A percentile compares a stretch with the other conserved stretches of the same genome.
phyloP scores from a whole-genome alignment of 148 eudicot species.

The Tetragonia tetragonoides region DNA sequence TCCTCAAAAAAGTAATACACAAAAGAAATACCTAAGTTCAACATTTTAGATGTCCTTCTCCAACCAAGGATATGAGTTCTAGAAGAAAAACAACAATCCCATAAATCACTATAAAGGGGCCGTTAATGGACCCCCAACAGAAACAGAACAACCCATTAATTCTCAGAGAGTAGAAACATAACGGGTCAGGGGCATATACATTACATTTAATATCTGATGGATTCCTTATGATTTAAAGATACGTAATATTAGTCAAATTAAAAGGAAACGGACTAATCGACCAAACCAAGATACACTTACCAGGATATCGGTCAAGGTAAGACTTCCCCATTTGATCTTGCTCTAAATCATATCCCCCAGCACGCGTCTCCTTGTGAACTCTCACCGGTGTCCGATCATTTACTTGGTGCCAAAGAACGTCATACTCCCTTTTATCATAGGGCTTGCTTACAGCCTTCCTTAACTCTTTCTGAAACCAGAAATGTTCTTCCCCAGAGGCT shows the following conservation, averaged over 20 bases:
- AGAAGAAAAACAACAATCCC: no score
- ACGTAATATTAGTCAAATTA: background rate
- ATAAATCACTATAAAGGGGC: no score
- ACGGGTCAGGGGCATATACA: no score
- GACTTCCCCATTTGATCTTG: constrained; percentile 26
- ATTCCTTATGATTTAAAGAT: no score
- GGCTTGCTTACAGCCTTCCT: constrained; percentile 24
- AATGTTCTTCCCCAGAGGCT: background rate
- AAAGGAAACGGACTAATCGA: background rate
- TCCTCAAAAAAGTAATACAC: background rate
- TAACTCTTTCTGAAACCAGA: constrained; percentile 22
- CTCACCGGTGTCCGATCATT: constrained; percentile 18
- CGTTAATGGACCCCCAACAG: background rate
- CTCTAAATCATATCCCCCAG: constrained; percentile 8
- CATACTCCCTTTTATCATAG: constrained; percentile 28
- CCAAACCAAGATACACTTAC: constrained; percentile 33
- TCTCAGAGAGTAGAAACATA: no score
- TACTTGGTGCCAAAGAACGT: constrained; percentile 26
- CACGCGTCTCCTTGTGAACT: constrained; percentile 32
- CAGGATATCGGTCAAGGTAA: constrained; percentile 32
- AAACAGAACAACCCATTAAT: no score
- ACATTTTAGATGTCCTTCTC: background rate
- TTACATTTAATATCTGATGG: no score
- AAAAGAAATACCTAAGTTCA: background rate
- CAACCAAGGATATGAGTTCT: background rate